Base-by-base conservation (phyloP, 164 flowering plant genomes). In the Echeveria elegans region DNA sequence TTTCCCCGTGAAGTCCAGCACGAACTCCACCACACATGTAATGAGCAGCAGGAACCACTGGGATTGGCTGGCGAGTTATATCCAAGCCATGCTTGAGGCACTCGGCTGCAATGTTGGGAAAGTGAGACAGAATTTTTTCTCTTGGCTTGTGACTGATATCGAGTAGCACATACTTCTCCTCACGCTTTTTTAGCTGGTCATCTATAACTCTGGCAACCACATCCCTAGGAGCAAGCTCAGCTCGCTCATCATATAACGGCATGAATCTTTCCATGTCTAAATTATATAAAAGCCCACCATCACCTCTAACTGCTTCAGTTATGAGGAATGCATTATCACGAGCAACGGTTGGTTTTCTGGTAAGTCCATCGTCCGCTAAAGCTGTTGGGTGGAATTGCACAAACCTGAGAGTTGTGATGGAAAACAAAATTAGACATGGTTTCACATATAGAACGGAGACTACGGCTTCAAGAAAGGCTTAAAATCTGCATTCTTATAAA, bases 11-110 rank as follows among this genome's bases (percentile, higher is more conserved):
- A 18, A 94, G 93, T 48, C 96, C 97, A 31, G 99, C 92, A 2
- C 93, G 99, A 45, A 94, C 96, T 15, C 99, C 99, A 2, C 99
- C 99, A 71, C 99, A 94, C 95, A 94, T 89, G 80, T 94, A 94
- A 76, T 94, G 99, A 32, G 99, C 99, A 50, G 99, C 99, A 16
- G 99, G 99, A 38, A 91, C 97, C 21, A 94, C 97, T 0, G 99
- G 99, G 30, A 94, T 91, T 41, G 99, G 96, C 58, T 88, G 80
- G 10, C 74, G 68, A 19, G 97, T 94, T 59, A 94, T 94, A 75
- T 94, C 99, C 28, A 94, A 71, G 56, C 97, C 99, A 62, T 82
- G 69, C n/a, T 64, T 71, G 64, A 91, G 90, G 76, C 99, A 94
- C 77, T 91, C 96, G 8, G 93, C 82, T n/a, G 99, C 97, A 63